Evolutionary conservation across 768 basidiomycete species (phyloP).

Genomic region (Tubosaeta brunneosetosa): DNA sequence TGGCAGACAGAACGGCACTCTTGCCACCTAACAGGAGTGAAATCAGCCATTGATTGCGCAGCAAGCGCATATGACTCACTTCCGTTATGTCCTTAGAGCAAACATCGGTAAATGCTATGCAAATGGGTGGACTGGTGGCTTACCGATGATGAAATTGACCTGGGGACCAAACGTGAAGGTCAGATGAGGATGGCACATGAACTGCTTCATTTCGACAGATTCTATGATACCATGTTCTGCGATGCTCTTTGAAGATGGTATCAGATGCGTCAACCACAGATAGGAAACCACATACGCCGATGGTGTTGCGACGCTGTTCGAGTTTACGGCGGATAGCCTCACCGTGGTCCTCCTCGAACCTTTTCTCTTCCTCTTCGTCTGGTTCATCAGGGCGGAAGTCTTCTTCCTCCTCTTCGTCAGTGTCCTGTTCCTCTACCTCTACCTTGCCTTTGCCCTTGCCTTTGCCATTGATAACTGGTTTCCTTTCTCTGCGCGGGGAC

Average conservation of each 20-base stretch:
- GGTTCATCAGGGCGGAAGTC: conserved; percentile 34
- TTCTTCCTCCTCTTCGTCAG: conserved; percentile 29
- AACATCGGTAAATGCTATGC: conserved; percentile 1
- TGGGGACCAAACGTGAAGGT: conserved; percentile 85
- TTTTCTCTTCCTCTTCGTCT: conserved; percentile 56
- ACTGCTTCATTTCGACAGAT: conserved; percentile 80
- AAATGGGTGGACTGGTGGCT: conserved; percentile 13
- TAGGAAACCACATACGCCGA: conserved; percentile 44
- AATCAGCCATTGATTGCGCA: neutral
- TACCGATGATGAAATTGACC: conserved; percentile 96
- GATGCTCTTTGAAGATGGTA: conserved; percentile 47
- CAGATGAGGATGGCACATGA: conserved; percentile 92
- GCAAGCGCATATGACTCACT: conserved; percentile 49
- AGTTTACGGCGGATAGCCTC: conserved; percentile 53
- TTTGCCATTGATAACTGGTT: conserved; percentile 28
- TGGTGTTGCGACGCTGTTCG: conserved; percentile 39
- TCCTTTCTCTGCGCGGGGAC: conserved; percentile 23
- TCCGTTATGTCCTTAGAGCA: conserved; percentile 74
- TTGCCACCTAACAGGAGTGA: conserved; percentile 66
- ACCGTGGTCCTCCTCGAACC: conserved; percentile 59
- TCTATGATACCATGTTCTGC: conserved; percentile 89
- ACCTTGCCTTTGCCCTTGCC: conserved; percentile 32
- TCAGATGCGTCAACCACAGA: conserved; percentile 17
- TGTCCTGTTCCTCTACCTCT: conserved; percentile 25
- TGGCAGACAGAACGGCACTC: conserved; percentile 89